These are phyloP conservation scores for Piedraia hortae DNA, from an alignment of 2,329 filamentous ascomycete species.

Conservation along the genomic window DNA sequence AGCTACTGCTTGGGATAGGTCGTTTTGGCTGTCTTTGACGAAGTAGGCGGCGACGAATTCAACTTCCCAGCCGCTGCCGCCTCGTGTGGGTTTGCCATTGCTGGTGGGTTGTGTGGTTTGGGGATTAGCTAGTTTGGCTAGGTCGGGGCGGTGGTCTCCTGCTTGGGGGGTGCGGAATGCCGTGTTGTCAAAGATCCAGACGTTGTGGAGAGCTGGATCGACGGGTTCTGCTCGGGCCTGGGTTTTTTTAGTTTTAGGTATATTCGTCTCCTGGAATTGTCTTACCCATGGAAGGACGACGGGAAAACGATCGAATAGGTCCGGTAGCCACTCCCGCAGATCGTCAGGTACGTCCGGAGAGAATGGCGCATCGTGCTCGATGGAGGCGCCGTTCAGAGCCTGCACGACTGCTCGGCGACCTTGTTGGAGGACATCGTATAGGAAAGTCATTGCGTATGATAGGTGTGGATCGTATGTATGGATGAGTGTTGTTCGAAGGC, in stretches of 20 bases:
- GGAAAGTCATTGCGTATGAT: background rate
- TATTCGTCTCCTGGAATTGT: constrained; percentile 7
- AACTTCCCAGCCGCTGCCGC: constrained; percentile 34
- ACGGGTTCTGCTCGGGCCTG: constrained; percentile 10
- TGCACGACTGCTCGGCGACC: constrained; percentile 9
- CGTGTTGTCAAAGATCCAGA: constrained; percentile 82
- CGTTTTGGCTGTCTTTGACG: constrained; percentile 37
- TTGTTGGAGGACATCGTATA: constrained; percentile 2
- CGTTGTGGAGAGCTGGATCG: constrained; percentile 34
- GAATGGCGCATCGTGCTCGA: constrained; percentile 8
- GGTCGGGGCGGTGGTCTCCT: constrained; percentile 5
- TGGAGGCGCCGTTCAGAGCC: constrained; percentile 5
- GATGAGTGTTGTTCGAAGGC: no score
- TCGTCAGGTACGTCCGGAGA: constrained; percentile 11
- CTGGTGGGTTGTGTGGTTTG: constrained; percentile 5
- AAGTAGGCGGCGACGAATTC: constrained; percentile 71
- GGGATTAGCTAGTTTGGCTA: constrained; percentile 4
- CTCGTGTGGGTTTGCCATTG: background rate
- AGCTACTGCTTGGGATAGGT: constrained; percentile 40
- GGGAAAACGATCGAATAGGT: constrained; percentile 18
- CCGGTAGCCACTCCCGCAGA: constrained; percentile 9
- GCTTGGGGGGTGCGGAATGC: constrained; percentile 31
- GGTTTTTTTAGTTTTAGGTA: background rate
- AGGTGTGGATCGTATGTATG: no score
- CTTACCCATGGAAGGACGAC: constrained; percentile 21